Base-by-base conservation (phyloP, 768 basidiomycete species). In the Amanita fuliginea region DNA sequence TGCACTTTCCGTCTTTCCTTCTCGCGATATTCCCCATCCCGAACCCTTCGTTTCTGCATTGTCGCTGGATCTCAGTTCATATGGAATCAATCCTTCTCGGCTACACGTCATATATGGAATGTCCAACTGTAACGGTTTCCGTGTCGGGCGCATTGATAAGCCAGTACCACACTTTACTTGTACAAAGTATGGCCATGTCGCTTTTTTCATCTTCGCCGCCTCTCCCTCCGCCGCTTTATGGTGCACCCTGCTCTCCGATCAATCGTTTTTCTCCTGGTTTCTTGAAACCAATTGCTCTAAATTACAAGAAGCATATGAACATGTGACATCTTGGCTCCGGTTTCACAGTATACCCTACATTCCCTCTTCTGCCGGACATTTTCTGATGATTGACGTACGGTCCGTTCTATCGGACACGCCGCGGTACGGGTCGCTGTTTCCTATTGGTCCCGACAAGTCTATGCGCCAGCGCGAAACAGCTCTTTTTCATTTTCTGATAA, bases 21-120 rank as follows among this genome's bases (percentile, higher is more conserved):
- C 59, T 1, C 10, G 22, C 6, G 24, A 26, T 26, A 26, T 26
- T 26, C 24, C 9, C 54, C 57, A 2, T n/a, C 60, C 61, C 2
- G 42, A 47, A 9, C 54, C 55, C 1, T 64, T 64, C 47, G 43
- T 52, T 16, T 60, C 59, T 2, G 51, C 58, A 28, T 9, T 28
- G 2, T 56, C 57, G 0, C 47, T 62, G n/a, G 56, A 61, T 36
- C 53, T 61, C 2, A 36, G 53, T 7, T 44, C 47, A 2, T 6
- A 56, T 6, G 49, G 53, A 14, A 55, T 60, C 9, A 54, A 59
- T 35, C 57, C 60, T 2, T 35, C 52, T 6, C 52, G 63, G 5
- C 51, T 62, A 2, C 62, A 62, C 32, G 59, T 59, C 35, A 47
- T 64, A n/a, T 60, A 60, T 14, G 60, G 63, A 2, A 61, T 61